These are phyloP conservation scores for Boletus eberwhitei DNA, from an alignment of 768 basidiomycete genomes.

Conservation along the genomic window DNA sequence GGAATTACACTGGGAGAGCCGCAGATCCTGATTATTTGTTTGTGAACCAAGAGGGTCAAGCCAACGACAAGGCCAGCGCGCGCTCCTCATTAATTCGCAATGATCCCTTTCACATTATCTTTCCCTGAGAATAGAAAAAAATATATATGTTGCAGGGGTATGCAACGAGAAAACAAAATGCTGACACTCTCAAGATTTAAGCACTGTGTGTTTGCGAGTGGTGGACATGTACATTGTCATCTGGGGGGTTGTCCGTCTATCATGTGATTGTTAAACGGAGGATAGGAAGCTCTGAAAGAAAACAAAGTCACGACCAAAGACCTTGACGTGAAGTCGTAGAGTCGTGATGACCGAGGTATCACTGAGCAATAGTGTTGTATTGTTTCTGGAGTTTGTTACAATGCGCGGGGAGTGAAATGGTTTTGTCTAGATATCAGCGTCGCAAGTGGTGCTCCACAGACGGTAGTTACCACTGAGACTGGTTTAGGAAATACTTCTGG, in stretches of 20 bases:
- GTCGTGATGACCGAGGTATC: not conserved
- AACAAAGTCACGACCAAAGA: not conserved
- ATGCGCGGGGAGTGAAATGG: not conserved
- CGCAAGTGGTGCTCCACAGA: not conserved
- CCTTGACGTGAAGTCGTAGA: not conserved
- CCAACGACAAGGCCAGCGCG: not conserved
- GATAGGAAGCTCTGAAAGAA: not conserved
- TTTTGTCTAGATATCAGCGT: not conserved
- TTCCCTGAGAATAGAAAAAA: not conserved
- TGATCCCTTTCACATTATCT: not conserved
- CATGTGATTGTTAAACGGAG: not conserved
- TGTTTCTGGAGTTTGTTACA: not conserved
- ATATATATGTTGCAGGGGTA: not conserved
- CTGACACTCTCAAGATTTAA: not conserved
- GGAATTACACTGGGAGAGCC: not conserved
- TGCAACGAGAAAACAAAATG: not conserved
- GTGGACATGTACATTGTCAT: not conserved
- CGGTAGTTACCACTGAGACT: slow-evolving; percentile 26
- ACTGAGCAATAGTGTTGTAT: not conserved
- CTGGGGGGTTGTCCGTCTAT: not conserved
- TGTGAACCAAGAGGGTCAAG: not conserved
- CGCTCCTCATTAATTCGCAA: not conserved
- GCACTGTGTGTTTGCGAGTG: not conserved
- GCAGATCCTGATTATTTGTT: not conserved
- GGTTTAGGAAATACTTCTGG: slow-evolving; percentile 59